These are phyloP conservation scores for Tubosaeta sp. DNA, from an alignment of 768 basidiomycete species.

Conservation along the genomic window DNA sequence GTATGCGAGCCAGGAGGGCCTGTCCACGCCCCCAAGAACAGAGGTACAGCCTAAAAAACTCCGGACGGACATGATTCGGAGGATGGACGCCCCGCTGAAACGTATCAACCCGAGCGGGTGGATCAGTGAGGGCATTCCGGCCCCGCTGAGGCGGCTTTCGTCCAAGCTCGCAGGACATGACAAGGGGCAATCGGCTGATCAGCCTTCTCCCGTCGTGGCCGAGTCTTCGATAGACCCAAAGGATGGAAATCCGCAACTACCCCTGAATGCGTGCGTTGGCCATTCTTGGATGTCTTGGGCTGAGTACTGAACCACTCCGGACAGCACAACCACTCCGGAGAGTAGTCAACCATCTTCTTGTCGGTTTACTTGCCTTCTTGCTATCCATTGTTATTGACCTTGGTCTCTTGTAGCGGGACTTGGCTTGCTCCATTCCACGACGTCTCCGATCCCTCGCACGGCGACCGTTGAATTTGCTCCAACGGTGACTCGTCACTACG, in stretches of 20 bases:
- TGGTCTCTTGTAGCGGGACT: constrained; percentile 8
- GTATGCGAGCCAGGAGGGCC: constrained; percentile 12
- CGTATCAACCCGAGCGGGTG: constrained; percentile 72
- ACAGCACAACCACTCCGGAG: constrained; percentile 32
- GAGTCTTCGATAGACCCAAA: neutral
- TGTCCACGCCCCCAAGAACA: constrained; percentile 8
- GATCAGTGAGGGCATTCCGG: constrained; percentile 46
- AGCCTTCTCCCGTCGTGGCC: neutral
- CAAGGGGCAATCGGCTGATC: neutral
- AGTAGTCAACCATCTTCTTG: neutral
- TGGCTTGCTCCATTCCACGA: constrained; percentile 1
- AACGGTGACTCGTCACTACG: constrained; percentile 24
- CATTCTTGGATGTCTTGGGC: neutral
- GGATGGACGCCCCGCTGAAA: constrained; percentile 65
- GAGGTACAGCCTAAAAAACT: constrained; percentile 34
- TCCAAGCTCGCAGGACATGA: constrained; percentile 3
- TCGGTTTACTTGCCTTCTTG: constrained; percentile 5
- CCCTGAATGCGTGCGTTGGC: constrained; percentile 8
- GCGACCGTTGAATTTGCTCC: constrained; percentile 53
- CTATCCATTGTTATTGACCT: neutral
- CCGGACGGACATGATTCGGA: constrained; percentile 71
- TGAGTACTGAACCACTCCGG: constrained; percentile 18
- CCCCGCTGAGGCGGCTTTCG: constrained; percentile 21
- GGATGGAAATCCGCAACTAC: neutral
- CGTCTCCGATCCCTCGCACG: constrained; percentile 32